Base-by-base conservation (phyloP, 441 rosid genomes). In the Jatropha multifida region DNA sequence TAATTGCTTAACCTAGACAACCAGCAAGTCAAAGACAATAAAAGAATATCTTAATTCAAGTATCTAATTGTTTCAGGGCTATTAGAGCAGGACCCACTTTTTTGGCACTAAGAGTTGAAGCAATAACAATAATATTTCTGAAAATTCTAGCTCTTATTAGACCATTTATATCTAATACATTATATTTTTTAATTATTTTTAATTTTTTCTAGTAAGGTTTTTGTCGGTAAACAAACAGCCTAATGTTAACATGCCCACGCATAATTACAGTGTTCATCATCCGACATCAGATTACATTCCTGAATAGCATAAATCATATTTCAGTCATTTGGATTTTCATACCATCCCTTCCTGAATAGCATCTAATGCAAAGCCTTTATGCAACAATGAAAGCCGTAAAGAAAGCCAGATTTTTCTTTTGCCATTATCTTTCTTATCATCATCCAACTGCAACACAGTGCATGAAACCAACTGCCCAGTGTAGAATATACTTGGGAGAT, bases 321-420 rank as follows among this genome's bases (percentile, higher is more conserved):
- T 56, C 37, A 32, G 41, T 52, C 41, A 67, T 69, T 38, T 73
- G 58, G 66, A 37, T 48, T 69, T 62, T 66, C 96, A 81, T 89
- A 96, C 99, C 99, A 96, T 96, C 79, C 98, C 98, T 73, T 85
- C 96, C 82, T 96, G 98, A 79, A 92, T 61, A 80, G 90, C 79
- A 77, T 94, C 98, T 74, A 92, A 81, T 62, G 88, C 83, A 77
- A 90, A 88, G 72, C 94, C 92, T 75, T 88, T 90, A 75, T 94
- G 93, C 87, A 96, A 77, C 77, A 88, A 75, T 73, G 98, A 94
- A 75, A 96, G 97, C 37, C 87, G 88, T 88, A 92, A 78, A 65
- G 98, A 94, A 83, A 96, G 98, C 96, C 96, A 89, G 65, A 94
- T 90, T 83, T 88, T 96, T 78, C 91, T 83, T 83, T 88, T 92